Percentiles rank a stretch among this genome's conserved stretches.
phyloP scores from a whole-genome alignment of 1,139 yeast genomes.

The Zygosaccharomyces sapae region DNA sequence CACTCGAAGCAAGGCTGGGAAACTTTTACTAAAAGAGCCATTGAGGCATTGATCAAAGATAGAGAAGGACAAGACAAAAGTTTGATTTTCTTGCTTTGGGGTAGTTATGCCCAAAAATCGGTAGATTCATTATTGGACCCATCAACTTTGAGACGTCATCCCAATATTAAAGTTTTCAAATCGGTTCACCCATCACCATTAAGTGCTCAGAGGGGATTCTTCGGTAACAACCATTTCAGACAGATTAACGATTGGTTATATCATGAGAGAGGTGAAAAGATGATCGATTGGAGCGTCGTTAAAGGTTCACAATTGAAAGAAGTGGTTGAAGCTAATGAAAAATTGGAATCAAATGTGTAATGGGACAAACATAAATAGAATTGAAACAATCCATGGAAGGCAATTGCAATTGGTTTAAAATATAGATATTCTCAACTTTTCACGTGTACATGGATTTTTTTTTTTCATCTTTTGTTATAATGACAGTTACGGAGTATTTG shows the following conservation, averaged over 20 bases:
- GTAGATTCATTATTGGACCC: constrained; percentile 44
- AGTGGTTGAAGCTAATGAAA: constrained; percentile 18
- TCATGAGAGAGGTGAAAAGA: constrained; percentile 35
- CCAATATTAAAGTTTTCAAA: constrained; percentile 51
- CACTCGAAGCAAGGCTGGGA: constrained; percentile 96
- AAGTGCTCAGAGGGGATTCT: constrained; percentile 82
- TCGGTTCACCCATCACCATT: constrained; percentile 95
- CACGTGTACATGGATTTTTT: constrained; percentile 1
- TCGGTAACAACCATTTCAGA: constrained; percentile 64
- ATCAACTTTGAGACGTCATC: constrained; percentile 31
- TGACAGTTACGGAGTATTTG: neutral
- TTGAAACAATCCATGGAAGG: neutral
- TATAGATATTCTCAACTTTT: neutral
- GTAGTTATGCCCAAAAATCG: constrained; percentile 81
- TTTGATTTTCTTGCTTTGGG: constrained; percentile 88
- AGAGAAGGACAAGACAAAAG: constrained; percentile 43
- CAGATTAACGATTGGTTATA: constrained; percentile 71
- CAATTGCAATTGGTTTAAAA: neutral
- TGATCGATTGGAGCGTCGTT: constrained; percentile 61
- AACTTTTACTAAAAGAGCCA: constrained; percentile 69
- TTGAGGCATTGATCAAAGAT: constrained; percentile 47
- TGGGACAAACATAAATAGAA: neutral
- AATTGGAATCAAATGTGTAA: constrained; percentile 4
- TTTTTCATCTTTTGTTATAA: neutral
- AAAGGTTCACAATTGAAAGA: constrained; percentile 28